phyloP scores from a whole-genome alignment of 768 basidiomycete genomes.

The Mycena leptocephala region DNA sequence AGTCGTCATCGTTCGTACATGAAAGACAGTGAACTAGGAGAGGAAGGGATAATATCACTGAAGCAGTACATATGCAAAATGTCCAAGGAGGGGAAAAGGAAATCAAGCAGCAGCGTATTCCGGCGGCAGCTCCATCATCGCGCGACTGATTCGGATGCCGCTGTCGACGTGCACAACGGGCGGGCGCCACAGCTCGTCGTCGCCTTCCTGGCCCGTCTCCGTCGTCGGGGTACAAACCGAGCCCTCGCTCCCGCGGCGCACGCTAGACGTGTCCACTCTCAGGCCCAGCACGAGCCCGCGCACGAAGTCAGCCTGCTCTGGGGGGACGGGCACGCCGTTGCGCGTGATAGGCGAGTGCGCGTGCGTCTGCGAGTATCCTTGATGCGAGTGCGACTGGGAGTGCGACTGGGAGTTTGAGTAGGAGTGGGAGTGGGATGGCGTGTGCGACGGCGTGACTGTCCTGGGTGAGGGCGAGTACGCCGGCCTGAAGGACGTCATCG shows the following conservation, averaged over 20 bases:
- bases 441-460: neutral
- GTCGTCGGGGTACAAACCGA: neutral
- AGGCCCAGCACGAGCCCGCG: slow-evolving; percentile 20
- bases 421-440: neutral
- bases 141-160: slow-evolving; percentile 30
- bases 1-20: too few relatives aligned
- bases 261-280: neutral
- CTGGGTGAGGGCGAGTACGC: neutral
- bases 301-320: slow-evolving; percentile 25
- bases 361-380: neutral
- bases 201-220: neutral
- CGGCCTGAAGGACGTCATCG: slow-evolving; percentile 7
- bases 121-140: slow-evolving; percentile 30
- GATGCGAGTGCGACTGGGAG: slow-evolving; percentile 14
- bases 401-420: slow-evolving; percentile 6
- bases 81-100: neutral
- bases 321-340: slow-evolving; percentile 31
- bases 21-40: too few relatives aligned
- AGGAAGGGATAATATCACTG: too few relatives aligned
- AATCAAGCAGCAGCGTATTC: slow-evolving; percentile 16
- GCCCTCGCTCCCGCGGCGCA: neutral
- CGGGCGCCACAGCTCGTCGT: neutral
- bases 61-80: neutral
- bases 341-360: slow-evolving; percentile 32
- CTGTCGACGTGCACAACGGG: slow-evolving; percentile 29